Conservation (phyloP, 164 flowering plant genomes). For the Sedum album region DNA sequence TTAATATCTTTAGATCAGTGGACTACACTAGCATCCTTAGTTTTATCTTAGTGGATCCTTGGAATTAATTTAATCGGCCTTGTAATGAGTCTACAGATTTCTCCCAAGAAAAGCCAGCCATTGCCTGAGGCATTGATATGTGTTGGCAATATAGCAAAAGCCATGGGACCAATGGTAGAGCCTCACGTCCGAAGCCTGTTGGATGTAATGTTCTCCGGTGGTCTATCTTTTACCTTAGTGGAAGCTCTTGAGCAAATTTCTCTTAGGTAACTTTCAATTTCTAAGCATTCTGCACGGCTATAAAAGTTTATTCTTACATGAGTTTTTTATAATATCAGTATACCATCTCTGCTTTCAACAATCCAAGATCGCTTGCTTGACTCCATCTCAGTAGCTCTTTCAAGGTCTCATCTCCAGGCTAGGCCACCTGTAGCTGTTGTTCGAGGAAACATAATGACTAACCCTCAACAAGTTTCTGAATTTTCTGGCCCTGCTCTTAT, state of each 20-base stretch:
- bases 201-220: conserved; percentile 87
- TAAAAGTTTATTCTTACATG: conserved; percentile 6
- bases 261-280: conserved; percentile 36
- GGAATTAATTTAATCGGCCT: not conserved
- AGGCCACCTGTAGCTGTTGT: conserved; percentile 36
- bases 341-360: conserved; percentile 75
- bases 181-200: conserved; percentile 72
- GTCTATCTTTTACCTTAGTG: conserved; percentile 72
- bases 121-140: conserved; percentile 91
- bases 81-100: conserved; percentile 40
- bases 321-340: conserved; percentile 35
- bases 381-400: conserved; percentile 74
- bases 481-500: conserved; percentile 65
- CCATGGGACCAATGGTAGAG: conserved; percentile 85
- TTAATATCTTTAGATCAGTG: not conserved
- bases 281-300: not conserved
- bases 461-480: conserved; percentile 49
- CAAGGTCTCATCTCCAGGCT: conserved; percentile 49
- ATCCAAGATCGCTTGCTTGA: conserved; percentile 86
- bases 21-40: not conserved
- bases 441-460: conserved; percentile 37
- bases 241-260: conserved; percentile 78
- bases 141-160: conserved; percentile 91
- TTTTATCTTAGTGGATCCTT: not conserved
- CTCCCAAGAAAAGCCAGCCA: conserved; percentile 89